Evolutionary conservation across 495 filamentous ascomycete species (phyloP).

Genomic region (Tuber microsphaerosporum): DNA sequence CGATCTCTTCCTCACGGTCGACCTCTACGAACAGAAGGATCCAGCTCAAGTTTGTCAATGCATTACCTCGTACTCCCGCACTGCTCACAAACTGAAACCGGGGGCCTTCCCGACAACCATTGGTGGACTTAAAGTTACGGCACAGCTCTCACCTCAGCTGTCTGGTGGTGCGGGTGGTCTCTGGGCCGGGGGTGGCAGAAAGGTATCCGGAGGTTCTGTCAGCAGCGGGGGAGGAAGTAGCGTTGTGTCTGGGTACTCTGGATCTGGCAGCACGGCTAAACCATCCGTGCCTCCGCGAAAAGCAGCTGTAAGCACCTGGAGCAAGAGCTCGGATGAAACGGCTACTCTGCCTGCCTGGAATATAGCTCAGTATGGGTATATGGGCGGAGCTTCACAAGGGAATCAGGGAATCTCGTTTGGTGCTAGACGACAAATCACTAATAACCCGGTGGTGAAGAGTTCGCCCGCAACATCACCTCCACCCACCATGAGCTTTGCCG

Average conservation of each 20-base stretch:
- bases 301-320: conserved; percentile 73
- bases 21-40: conserved; percentile 93
- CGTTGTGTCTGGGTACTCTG: conserved; percentile 30
- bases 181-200: conserved; percentile 25
- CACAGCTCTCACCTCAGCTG: conserved; percentile 48
- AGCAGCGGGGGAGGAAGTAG: conserved; percentile 6
- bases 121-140: conserved; percentile 47
- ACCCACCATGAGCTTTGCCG: conserved; percentile 20
- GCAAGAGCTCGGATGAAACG: conserved; percentile 71
- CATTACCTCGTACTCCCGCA: conserved; percentile 80
- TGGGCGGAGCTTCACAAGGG: conserved; percentile 94
- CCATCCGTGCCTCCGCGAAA: conserved; percentile 34
- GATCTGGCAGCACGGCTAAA: conserved; percentile 25
- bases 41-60: conserved; percentile 95
- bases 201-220: conserved; percentile 25
- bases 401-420: conserved; percentile 93
- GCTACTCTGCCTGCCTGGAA: conserved; percentile 90
- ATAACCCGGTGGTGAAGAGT: conserved; percentile 58
- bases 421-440: conserved; percentile 84
- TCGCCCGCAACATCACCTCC: conserved; percentile 43
- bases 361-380: conserved; percentile 96
- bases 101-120: conserved; percentile 64
- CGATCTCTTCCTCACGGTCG: conserved; percentile 94
- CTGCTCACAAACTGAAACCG: conserved; percentile 71
- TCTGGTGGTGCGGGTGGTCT: conserved; percentile 18